Conservation (phyloP, 2,329 filamentous ascomycete genomes). For the Aspergillus sp. region DNA sequence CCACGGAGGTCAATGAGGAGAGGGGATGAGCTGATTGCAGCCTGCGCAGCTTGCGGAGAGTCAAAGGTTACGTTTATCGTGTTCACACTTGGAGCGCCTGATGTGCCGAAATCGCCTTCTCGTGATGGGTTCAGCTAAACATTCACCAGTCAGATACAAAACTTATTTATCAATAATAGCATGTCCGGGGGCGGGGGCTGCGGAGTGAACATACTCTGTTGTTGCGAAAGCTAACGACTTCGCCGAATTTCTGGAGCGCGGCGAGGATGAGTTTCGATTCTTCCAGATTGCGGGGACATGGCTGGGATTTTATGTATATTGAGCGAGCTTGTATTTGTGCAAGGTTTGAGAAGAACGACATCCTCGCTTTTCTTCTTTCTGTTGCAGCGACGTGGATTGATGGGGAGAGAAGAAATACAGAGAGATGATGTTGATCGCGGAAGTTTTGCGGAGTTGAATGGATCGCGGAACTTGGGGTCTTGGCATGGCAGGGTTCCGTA, state of each 20-base stretch:
- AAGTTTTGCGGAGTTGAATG: no score
- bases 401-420: no score
- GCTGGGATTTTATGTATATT: constrained; percentile 32
- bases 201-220: constrained; percentile 3
- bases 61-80: constrained; percentile 38
- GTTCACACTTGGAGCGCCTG: constrained; percentile 8
- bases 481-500: no score
- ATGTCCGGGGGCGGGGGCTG: no score
- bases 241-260: constrained; percentile 43
- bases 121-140: no score
- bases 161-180: no score
- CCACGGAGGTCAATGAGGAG: neutral
- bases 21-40: constrained; percentile 35
- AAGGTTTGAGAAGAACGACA: constrained; percentile 18
- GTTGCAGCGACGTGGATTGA: no score
- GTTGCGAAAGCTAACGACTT: constrained; percentile 40
- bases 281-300: constrained; percentile 28
- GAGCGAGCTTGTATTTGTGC: constrained; percentile 15
- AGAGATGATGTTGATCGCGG: no score
- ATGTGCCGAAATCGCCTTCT: neutral
- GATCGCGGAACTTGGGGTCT: no score
- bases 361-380: neutral
- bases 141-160: neutral
- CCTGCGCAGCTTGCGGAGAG: constrained; percentile 31
- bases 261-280: constrained; percentile 37